These are phyloP conservation scores for Globisporangium okanoganense DNA, from an alignment of 352 stramenopile species.

Conservation along the genomic window DNA sequence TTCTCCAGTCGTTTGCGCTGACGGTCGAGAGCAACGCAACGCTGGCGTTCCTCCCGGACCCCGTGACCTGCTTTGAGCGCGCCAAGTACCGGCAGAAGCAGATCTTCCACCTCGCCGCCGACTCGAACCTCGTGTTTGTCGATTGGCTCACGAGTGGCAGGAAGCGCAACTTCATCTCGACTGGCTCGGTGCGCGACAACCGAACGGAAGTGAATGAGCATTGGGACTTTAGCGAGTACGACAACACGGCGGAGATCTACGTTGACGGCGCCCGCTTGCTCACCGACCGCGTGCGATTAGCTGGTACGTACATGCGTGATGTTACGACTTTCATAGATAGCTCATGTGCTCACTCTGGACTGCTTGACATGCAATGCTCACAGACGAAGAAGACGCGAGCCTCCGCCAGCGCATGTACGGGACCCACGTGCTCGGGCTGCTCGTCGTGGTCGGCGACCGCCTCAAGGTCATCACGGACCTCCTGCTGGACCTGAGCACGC, in stretches of 20 bases:
- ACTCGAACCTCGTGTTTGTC: conserved; percentile 69
- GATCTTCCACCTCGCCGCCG: conserved; percentile 40
- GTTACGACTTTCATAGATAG: background rate
- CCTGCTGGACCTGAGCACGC: conserved; percentile 60
- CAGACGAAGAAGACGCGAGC: conserved; percentile 67
- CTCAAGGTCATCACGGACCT: conserved; percentile 48
- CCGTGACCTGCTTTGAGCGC: conserved; percentile 75
- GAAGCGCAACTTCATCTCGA: conserved; percentile 74
- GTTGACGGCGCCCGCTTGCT: conserved; percentile 48
- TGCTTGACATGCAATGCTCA: background rate
- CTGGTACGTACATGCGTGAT: conserved; percentile 25
- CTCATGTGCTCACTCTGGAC: background rate
- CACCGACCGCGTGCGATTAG: conserved; percentile 62
- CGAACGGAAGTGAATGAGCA: conserved; percentile 70
- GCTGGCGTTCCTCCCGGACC: conserved; percentile 71
- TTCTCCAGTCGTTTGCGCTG: conserved; percentile 55
- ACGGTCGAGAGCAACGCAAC: conserved; percentile 47
- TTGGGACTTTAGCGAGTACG: conserved; percentile 79
- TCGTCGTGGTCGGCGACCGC: conserved; percentile 59
- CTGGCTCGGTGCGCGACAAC: conserved; percentile 48
- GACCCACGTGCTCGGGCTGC: conserved; percentile 66
- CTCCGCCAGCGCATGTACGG: conserved; percentile 72
- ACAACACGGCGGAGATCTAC: conserved; percentile 59
- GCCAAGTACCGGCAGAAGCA: conserved; percentile 72
- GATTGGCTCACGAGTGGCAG: conserved; percentile 86